Conservation (phyloP, 495 filamentous ascomycete genomes). For the Xylaria bambusicola region DNA sequence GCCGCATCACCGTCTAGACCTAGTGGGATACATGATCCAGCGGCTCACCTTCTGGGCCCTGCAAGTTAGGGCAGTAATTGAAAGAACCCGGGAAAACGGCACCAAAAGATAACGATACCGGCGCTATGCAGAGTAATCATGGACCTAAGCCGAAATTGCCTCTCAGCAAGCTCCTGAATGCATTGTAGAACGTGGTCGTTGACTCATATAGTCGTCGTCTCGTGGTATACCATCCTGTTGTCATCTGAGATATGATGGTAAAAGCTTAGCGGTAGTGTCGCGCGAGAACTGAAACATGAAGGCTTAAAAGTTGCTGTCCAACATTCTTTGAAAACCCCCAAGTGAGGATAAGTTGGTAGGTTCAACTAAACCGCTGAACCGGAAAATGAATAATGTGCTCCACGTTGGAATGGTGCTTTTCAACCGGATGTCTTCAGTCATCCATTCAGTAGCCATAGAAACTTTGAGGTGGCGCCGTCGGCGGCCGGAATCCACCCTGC, state of each 20-base stretch:
- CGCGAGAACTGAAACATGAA: conserved; percentile 3
- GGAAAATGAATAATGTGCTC: background rate
- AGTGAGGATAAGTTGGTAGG: background rate
- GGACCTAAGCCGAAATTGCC: background rate
- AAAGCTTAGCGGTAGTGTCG: conserved; percentile 6
- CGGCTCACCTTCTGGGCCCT: conserved; percentile 17
- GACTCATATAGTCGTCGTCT: conserved; percentile 20
- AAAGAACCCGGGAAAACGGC: conserved; percentile 2
- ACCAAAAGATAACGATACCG: conserved; percentile 15
- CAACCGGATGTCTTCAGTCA: background rate
- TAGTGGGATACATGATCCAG: conserved; percentile 12
- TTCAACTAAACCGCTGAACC: background rate
- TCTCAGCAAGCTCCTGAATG: conserved; percentile 15
- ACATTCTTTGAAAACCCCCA: background rate
- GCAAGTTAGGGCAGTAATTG: conserved; percentile 14
- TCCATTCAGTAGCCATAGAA: conserved; percentile 8
- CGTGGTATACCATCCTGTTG: conserved; percentile 14
- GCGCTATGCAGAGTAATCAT: conserved; percentile 20
- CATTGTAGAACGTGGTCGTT: conserved; percentile 20
- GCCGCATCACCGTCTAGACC: conserved; percentile 10
- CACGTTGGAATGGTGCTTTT: background rate
- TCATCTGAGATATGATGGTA: conserved; percentile 4
- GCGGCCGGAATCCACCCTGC: conserved; percentile 9
- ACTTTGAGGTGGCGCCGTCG: conserved; percentile 14
- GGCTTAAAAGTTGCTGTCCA: background rate